Evolutionary conservation across 1,284 basidiomycete genomes (phyloP), one percentile per base, ranked within the genome.

Genomic region (Bjerkandera adusta): DNA sequence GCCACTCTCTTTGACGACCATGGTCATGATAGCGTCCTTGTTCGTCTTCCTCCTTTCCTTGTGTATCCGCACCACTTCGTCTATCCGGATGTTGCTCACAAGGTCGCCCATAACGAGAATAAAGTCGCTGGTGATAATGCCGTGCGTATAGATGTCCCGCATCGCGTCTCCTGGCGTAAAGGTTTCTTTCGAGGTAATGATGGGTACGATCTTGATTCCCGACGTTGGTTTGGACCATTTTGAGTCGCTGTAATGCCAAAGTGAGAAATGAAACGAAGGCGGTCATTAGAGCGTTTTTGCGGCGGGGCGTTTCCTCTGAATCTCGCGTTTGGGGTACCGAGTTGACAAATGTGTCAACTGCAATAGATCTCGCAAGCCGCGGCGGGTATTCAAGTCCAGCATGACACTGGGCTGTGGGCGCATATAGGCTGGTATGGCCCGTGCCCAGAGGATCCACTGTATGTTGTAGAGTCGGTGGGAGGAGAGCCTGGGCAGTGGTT

Each of bases 1-100:
- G 13, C 88, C 86, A 57, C 81, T 81, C 67, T 88, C 83, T 67
- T 90, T 90, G 49, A 94, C 88, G 11, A 93, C 89, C 73, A 94
- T 89, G 26, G 94, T 97, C 95, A 97, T 97, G 63, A 97, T 95
- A 46, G 88, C 84, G 62, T 97, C 89, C 71, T 93, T 92, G 68
- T 96, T 92, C 47, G 73, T 77, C 65, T 86, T 87, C 50, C 92
- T 76, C 26, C 95, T 76, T 65, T 90, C 89, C 74, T 89, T 93
- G 74, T 97, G 94, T 49, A 83, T 83, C 36, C 85, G 76, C 37
- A 98, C 89, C 51, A 95, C 90, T 57, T 91, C 84, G 59, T 89
- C 87, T 51, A 99, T 85, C 58, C 88, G 83, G 57, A 98, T 79
- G 65, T 92, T 98, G 69, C 93, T 94, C 53, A 99, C 89, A 48